Conservation (phyloP, 179 eudicot species). For the Beta lomatogona region DNA sequence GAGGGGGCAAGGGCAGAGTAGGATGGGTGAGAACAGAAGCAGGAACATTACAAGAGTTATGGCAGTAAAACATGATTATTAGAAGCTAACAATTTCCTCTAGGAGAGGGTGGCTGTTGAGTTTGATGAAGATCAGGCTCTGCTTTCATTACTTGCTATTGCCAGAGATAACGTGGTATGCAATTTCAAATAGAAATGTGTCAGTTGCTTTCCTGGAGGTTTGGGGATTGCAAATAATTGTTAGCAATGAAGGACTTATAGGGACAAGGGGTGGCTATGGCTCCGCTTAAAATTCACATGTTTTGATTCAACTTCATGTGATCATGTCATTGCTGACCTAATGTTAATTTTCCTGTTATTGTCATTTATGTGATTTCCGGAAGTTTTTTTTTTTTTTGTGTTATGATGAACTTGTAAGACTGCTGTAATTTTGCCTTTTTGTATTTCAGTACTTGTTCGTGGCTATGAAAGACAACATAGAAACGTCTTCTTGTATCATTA, state of each 20-base stretch:
- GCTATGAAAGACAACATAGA: constrained; percentile 74
- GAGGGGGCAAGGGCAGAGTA: neutral
- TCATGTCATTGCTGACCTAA: neutral
- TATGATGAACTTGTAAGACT: neutral
- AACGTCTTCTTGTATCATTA: constrained; percentile 75
- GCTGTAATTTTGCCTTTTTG: constrained; percentile 12
- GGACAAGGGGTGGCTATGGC: neutral
- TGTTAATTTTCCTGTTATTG: neutral
- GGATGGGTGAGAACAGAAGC: neutral
- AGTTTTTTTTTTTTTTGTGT: neutral
- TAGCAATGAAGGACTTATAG: neutral
- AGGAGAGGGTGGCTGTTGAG: neutral
- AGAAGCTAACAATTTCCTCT: neutral
- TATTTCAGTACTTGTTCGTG: constrained; percentile 70
- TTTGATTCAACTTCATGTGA: neutral
- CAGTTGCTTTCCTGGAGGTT: neutral
- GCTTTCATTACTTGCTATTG: neutral
- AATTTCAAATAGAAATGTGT: neutral
- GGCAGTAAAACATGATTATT: neutral
- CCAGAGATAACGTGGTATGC: neutral
- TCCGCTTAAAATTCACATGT: neutral
- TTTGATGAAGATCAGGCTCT: neutral
- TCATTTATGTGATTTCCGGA: neutral
- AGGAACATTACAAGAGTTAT: neutral
- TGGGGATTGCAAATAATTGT: neutral